Conservation (phyloP, 176 grass and related monocot genomes). For the Cenchrus americanus region DNA sequence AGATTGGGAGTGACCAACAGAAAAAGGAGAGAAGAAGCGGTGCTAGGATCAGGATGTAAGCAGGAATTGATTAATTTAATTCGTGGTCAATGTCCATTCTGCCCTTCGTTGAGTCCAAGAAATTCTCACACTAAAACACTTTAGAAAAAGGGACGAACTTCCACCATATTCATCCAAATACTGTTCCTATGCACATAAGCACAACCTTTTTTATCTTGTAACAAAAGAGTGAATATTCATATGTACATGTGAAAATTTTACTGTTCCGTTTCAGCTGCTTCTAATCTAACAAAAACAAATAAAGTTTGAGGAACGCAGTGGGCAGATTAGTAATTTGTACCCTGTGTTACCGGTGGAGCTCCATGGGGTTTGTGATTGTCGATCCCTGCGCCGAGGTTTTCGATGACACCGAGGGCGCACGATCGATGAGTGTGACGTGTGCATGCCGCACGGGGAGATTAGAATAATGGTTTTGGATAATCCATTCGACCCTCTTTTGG, state of each 20-base stretch:
- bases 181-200: neutral
- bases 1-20: neutral
- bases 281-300: too few relatives aligned
- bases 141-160: rapidly evolving
- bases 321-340: slow-evolving; percentile 28
- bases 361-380: neutral
- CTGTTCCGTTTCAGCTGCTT: too few relatives aligned
- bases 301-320: neutral
- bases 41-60: neutral
- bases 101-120: neutral
- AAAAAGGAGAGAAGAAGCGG: neutral
- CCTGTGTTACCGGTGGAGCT: neutral
- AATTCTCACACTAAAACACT: neutral
- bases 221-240: too few relatives aligned
- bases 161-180: neutral
- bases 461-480: neutral
- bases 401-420: slow-evolving; percentile 37
- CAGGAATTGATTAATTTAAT: neutral
- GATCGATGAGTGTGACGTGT: neutral
- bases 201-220: too few relatives aligned
- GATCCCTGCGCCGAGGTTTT: slow-evolving; percentile 24
- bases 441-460: neutral
- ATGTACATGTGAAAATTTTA: too few relatives aligned
- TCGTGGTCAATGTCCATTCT: neutral
- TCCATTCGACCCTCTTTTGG: too few relatives aligned